Base-by-base conservation (phyloP, 306 rosid genomes). In the Potentilla sterilis region DNA sequence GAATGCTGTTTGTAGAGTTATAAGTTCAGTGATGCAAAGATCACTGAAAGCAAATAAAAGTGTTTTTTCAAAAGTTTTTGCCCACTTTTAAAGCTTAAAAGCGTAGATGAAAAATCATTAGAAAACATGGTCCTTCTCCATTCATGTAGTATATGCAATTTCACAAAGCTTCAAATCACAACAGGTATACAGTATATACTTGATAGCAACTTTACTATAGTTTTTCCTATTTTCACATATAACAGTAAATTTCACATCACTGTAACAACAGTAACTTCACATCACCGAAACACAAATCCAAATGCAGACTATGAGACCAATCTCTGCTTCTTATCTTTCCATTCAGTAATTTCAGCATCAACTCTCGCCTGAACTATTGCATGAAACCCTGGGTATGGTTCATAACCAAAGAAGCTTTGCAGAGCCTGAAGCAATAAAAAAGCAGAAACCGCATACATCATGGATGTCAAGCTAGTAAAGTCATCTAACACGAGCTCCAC, bases 331-430 rank as follows among this genome's bases (percentile, higher is more conserved):
- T 81, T 78, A 51, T 86, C 96, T 73, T 83, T 49, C 96, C 93
- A 91, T 14, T 81, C 89, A 6, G 79, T 74, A 72, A 79, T 87
- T 42, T 87, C 80, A 46, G 83, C 81, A 65, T 86, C 90, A 47
- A 94, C 47, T 79, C 70, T 86, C 46, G 85, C 91, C 72, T 80
- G 79, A 52, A 91, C 95, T 67, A 0, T 74, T 37, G 91, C 80
- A 42, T 81, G 91, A 77, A 94, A 94, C 42, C 96, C 90, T 7
- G 91, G 88, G 75, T 86, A 87, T 24, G 96, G 94, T 73, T 88
- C 98, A 73, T 89, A 90, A 41, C 87, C 82, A 70, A 91, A 88
- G 67, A 70, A 47, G 64, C 42, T 73, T 4, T 87, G 93, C 55
- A 94, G 82, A 87, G 82, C 89, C 97, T 91, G 75, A 76, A 83